Evolutionary conservation across 805 yeast genomes (phyloP).

Genomic region (Kodamaea nitidulidarum): DNA sequence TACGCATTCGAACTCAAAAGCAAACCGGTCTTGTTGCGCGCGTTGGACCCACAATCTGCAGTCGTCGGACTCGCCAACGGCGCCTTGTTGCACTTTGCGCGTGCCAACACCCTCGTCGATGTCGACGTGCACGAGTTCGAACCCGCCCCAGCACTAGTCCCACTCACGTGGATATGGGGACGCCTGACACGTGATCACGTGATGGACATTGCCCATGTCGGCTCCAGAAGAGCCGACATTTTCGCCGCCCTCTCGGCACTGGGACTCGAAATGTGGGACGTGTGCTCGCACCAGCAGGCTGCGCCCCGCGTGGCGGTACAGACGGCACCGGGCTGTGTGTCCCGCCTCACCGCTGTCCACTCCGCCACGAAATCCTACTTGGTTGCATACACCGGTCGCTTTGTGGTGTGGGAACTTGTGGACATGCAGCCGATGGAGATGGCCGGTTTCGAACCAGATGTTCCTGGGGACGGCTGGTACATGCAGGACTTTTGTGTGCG

Average conservation of each 20-base stretch:
- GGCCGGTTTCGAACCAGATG: constrained; percentile 19
- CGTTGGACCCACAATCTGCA: constrained; percentile 42
- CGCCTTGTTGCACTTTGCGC: constrained; percentile 56
- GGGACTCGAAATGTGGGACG: constrained; percentile 57
- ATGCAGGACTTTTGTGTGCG: not conserved
- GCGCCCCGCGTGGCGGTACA: too few relatives aligned
- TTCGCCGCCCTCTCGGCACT: constrained; percentile 53
- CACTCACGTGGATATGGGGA: constrained; percentile 24
- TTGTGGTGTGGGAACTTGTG: constrained; percentile 22
- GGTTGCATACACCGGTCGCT: constrained; percentile 16
- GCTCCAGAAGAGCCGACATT: too few relatives aligned
- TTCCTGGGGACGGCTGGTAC: constrained; percentile 10
- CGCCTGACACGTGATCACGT: constrained; percentile 26
- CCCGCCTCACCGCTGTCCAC: too few relatives aligned
- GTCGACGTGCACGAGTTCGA: constrained; percentile 49
- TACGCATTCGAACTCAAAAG: constrained; percentile 48
- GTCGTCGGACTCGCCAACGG: constrained; percentile 74
- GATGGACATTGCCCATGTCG: constrained; percentile 38
- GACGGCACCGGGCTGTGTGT: too few relatives aligned
- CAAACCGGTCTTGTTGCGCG: constrained; percentile 48
- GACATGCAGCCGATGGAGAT: constrained; percentile 12
- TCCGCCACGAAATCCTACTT: constrained; percentile 15
- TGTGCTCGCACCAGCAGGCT: constrained; percentile 30
- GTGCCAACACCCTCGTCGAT: constrained; percentile 25
- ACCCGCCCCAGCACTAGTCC: constrained; percentile 39